Base-by-base conservation (phyloP, 352 stramenopile species). In the Pythium pectinolyticum region DNA sequence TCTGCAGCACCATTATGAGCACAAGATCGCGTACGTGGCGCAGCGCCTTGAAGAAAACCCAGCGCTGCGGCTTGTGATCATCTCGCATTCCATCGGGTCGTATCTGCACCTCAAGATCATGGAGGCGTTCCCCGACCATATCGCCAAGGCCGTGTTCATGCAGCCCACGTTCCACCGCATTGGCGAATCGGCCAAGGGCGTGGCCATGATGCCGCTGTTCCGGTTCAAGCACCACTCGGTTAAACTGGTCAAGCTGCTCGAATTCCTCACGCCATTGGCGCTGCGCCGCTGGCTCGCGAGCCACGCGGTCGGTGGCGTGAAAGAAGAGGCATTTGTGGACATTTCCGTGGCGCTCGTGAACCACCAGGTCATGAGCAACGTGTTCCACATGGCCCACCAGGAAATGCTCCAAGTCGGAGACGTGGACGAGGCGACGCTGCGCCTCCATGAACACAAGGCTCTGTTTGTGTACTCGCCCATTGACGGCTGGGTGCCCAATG, bases 121-220 rank as follows among this genome's bases (percentile, higher is more conserved):
- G 5, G 52, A 68, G 47, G 61, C 66, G 30, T 92, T 84, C 65
- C 81, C 78, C 19, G 53, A 80, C 40, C 75, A 77, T 25, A 69
- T 90, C 40, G 72, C 63, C 41, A 87, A 79, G 70, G 43, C 89
- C 14, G 82, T 89, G 52, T 55, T 90, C 22, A 88, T 92, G 77
- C 80, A 90, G 57, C 83, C 83, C 2, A 82, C 79, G 15, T 78
- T 92, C 59, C 78, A 78, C 70, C 75, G 86, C 67, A 88, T 92
- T 50, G 77, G 64, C 0, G 40, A 73, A 25, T 79, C 79, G 11
- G 49, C 63, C 4, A 80, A 88, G 49, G 83, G 75, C 37, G 63
- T 55, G 22, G 47, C 70, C 34, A 73, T 90, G 66, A 72, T 71
- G 61, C 80, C 78, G 7, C 25, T 92, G 22, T 86, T 92, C 47